Base-by-base conservation (phyloP, 164 flowering plant species). In the Magnolia sinica region DNA sequence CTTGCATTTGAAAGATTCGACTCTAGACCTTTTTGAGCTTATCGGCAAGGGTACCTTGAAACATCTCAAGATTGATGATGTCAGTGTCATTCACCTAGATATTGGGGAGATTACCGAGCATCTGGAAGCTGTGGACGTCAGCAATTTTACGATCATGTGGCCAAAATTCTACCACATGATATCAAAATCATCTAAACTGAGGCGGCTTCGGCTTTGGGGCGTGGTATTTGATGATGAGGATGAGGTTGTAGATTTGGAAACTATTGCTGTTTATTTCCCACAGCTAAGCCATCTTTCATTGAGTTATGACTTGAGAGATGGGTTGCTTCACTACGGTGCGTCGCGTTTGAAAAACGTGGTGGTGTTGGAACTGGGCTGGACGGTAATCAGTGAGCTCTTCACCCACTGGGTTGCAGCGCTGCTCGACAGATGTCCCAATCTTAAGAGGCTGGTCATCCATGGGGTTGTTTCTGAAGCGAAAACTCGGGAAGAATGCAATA, bases 161-260 rank as follows among this genome's bases (percentile, higher is more conserved):
- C 88, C 91, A 1, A 92, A 88, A 79, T 91, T 95, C 77, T 89
- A 86, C 72, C 92, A 86, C 27, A 89, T 91, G 91, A 92, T 93
- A 80, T 89, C 96, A 50, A 87, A 82, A 78, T 88, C 99, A 16
- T 82, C 94, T 8, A 90, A 83, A 71, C 84, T 93, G 84, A 89
- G 84, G 84, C 86, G 76, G 79, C 98, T 95, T 76, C 84, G 94
- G 66, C 90, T 95, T 31, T 93, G 97, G 98, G 88, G 87, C 67
- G 96, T 95, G 71, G 88, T 85, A 59, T 90, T 92, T 83, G 99
- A 93, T 67, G 96, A 90, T 79, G 95, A 91, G 37, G 92, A 90
- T 76, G 97, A 89, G 81, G 67, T 87, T 79, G 90, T 92, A 76
- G 97, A 92, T 84, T 76, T 93, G 81, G 97, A 93, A 81, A 86